A percentile compares a stretch with the other conserved stretches of the same genome.
These are phyloP conservation scores for Lentinula sp. DNA, from an alignment of 768 basidiomycete genomes.

Conservation along the genomic window DNA sequence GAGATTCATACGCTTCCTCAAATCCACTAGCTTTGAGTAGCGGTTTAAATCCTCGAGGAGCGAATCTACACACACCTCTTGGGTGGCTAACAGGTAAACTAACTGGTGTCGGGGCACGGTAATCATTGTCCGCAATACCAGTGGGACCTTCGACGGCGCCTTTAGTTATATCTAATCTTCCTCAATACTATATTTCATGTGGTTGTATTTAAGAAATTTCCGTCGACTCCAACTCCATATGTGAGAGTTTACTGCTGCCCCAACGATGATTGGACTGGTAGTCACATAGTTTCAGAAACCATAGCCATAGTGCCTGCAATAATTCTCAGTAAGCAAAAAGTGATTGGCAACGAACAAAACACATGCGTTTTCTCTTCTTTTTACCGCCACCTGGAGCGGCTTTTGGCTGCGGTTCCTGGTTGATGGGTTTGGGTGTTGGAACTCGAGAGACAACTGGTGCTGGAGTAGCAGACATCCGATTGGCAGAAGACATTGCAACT, in stretches of 20 bases:
- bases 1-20: slow-evolving; percentile 73
- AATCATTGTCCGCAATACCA: neutral
- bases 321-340: neutral
- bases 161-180: too few species aligned
- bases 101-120: slow-evolving; percentile 53
- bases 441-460: slow-evolving; percentile 11
- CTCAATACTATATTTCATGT: neutral
- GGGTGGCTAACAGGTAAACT: slow-evolving; percentile 77
- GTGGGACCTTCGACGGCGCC: too few species aligned
- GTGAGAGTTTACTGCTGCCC: neutral
- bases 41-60: slow-evolving; percentile 54
- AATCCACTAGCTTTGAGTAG: slow-evolving; percentile 74
- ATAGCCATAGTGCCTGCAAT: neutral
- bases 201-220: neutral
- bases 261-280: neutral
- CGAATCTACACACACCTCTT: slow-evolving; percentile 62
- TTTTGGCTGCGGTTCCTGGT: slow-evolving; percentile 43
- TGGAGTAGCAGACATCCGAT: slow-evolving; percentile 16
- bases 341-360: neutral
- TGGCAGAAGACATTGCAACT: slow-evolving; percentile 8
- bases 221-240: too few species aligned
- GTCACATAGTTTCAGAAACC: neutral
- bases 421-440: slow-evolving; percentile 5
- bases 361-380: slow-evolving; percentile 75
- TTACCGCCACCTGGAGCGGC: slow-evolving; percentile 47